Conservation (phyloP, 805 yeast species). For the Starmerella potacharoeniae region DNA sequence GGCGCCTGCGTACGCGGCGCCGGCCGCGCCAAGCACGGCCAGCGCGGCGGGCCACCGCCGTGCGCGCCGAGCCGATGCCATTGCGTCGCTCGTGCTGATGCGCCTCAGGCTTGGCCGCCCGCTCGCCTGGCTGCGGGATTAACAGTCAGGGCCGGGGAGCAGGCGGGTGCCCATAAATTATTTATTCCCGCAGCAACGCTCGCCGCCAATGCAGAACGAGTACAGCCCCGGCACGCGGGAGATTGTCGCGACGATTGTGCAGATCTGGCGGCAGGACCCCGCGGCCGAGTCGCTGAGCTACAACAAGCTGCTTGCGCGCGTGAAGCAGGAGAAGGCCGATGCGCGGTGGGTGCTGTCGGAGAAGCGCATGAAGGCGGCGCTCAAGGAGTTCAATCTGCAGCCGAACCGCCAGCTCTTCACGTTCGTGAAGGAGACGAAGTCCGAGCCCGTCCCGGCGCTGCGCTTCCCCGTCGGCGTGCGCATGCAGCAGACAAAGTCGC, state of each 20-base stretch:
- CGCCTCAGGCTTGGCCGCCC: neutral
- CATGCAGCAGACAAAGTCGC: slow-evolving; percentile 38
- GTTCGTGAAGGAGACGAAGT: slow-evolving; percentile 43
- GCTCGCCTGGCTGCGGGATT: neutral
- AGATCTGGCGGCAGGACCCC: slow-evolving; percentile 59
- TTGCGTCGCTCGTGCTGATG: neutral
- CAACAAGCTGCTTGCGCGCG: slow-evolving; percentile 39
- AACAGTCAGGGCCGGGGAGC: neutral
- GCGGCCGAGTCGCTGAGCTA: slow-evolving; percentile 47
- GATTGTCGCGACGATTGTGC: slow-evolving; percentile 48
- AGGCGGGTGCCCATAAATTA: neutral
- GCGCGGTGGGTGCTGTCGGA: slow-evolving; percentile 51
- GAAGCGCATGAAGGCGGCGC: slow-evolving; percentile 41
- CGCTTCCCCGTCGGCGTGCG: slow-evolving; percentile 33
- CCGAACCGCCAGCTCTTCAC: slow-evolving; percentile 36
- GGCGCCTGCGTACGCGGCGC: slow-evolving; percentile 5
- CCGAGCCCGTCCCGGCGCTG: slow-evolving; percentile 38
- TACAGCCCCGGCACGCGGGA: slow-evolving; percentile 47
- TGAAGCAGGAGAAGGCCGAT: slow-evolving; percentile 40
- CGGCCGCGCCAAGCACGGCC: neutral
- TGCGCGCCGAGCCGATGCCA: neutral
- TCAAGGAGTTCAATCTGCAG: slow-evolving; percentile 46
- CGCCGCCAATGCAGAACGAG: neutral
- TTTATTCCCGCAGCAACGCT: too few relatives aligned
- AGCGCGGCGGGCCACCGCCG: neutral